phyloP scores from a whole-genome alignment of 2,329 filamentous ascomycete genomes.

The Cladosporium sp. region DNA sequence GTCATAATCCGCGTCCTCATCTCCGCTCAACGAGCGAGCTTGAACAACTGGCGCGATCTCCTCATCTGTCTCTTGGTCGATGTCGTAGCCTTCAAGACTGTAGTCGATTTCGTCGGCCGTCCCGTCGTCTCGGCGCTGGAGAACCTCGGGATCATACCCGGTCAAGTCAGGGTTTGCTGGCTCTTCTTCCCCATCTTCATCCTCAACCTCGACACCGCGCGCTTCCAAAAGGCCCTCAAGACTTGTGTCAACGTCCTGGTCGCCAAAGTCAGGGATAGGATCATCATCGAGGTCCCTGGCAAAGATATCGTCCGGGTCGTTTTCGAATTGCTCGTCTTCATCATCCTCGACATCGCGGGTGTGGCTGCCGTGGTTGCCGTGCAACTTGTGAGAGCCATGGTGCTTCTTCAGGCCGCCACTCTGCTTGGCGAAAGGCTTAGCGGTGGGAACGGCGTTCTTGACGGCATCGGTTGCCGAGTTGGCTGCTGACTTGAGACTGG shows the following conservation, averaged over 20 bases:
- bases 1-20: background rate
- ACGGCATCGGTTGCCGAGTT: background rate
- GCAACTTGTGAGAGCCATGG: background rate
- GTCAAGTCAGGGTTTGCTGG: background rate
- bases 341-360: conserved; percentile 10
- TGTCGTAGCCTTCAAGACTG: conserved; percentile 14
- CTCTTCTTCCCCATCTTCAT: background rate
- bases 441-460: conserved; percentile 1
- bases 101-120: conserved; percentile 5
- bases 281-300: conserved; percentile 1
- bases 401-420: background rate
- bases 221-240: background rate
- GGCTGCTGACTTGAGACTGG: background rate
- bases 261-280: conserved; percentile 2
- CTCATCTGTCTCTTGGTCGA: conserved; percentile 3
- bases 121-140: conserved; percentile 5
- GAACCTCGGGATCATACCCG: background rate
- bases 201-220: background rate
- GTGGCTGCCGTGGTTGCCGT: background rate
- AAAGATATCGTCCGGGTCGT: background rate
- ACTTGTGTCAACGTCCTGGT: conserved; percentile 1
- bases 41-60: background rate
- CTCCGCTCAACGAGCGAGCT: conserved; percentile 6
- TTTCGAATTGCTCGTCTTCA: background rate
- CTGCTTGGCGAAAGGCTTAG: background rate